Evolutionary conservation across 2,329 filamentous ascomycete species (phyloP), one percentile per base, ranked within the genome.

Genomic region (Trematosphaeria pertusa): DNA sequence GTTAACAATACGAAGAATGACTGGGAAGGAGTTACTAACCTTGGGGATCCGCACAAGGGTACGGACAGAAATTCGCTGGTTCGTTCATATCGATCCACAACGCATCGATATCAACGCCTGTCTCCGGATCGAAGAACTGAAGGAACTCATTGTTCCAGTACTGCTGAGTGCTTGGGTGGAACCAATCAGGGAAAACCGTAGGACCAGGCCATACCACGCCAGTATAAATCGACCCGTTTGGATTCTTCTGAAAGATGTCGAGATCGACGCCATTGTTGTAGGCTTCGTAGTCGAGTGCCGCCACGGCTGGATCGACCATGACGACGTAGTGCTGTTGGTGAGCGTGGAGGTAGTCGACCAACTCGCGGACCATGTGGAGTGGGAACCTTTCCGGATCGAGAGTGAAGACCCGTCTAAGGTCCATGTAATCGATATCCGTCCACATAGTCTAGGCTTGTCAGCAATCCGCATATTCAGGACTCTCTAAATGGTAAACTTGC

Each of bases 121-220:
- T 79, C 0, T 83, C 74, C 0, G 80, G 70, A 46, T 79, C 70
- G 70, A 92, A 91, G 76, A 91, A 91, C 1, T 66, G 67, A 0
- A 66, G 66, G 61, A 93, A 89, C 65, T 91, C 82, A 11, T 76
- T 76, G 60, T 84, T 83, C 88, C 88, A 92, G 66, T 85, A 93
- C 0, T 69, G 61, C 38, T 85, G 80, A 2, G 83, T 81, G 36
- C 82, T 82, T 8, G 79, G 77, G 21, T 85, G 75, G 65, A 91
- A 91, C 88, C 88, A 93, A 64, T 93, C 89, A 0, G 87, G 87
- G 66, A 86, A 90, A 3, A 82, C 86, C 0, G 86, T 82, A 7
- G 85, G 79, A 36, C 88, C 88, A 7, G 88, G 87, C 89, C 89
- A 93, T 12, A 92, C 88, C 18, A 89, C 87, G 11, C 88, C 82